A percentile compares a stretch with the other conserved stretches of the same genome.
These are phyloP conservation scores for Pseudocercospora eumusae DNA, from an alignment of 2,329 filamentous ascomycete genomes.

Conservation along the genomic window DNA sequence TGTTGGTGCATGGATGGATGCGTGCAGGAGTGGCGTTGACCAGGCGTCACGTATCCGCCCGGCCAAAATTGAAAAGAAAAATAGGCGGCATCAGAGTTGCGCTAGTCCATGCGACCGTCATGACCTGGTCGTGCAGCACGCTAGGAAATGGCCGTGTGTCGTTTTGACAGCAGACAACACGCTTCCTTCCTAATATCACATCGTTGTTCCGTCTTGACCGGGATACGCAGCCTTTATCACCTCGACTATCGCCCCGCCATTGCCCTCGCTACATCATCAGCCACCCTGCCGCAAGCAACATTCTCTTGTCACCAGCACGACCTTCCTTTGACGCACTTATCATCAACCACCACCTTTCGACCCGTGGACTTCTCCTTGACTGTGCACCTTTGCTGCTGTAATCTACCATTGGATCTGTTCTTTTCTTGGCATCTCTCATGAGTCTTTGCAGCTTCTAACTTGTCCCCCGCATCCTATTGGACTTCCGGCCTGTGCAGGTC, in stretches of 20 bases:
- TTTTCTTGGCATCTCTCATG: conserved; percentile 21
- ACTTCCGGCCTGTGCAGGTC: conserved; percentile 9
- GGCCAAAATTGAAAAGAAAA: no score
- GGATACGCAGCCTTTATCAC: conserved; percentile 27
- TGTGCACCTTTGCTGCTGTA: background rate
- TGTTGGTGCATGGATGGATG: conserved; percentile 6
- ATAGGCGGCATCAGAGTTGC: conserved; percentile 21
- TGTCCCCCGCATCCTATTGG: conserved; percentile 19
- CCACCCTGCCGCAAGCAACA: no score
- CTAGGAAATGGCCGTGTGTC: conserved; percentile 33
- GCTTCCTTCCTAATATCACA: conserved; percentile 25
- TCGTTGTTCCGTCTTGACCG: conserved; percentile 22
- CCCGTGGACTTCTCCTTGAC: conserved; percentile 5
- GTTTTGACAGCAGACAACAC: conserved; percentile 26
- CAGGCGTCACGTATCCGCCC: no score
- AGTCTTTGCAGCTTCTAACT: conserved; percentile 24
- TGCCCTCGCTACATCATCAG: conserved; percentile 29
- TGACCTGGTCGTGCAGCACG: conserved; percentile 28
- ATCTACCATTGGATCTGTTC: conserved; percentile 18
- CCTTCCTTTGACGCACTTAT: conserved; percentile 6
- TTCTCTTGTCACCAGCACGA: conserved; percentile 12
- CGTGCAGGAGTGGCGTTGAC: conserved; percentile 13
- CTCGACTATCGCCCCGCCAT: conserved; percentile 31
- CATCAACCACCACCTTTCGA: conserved; percentile 4
- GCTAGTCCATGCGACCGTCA: conserved; percentile 25